Evolutionary conservation across 179 eudicot species (phyloP).

Genomic region (Camellia oleifera): DNA sequence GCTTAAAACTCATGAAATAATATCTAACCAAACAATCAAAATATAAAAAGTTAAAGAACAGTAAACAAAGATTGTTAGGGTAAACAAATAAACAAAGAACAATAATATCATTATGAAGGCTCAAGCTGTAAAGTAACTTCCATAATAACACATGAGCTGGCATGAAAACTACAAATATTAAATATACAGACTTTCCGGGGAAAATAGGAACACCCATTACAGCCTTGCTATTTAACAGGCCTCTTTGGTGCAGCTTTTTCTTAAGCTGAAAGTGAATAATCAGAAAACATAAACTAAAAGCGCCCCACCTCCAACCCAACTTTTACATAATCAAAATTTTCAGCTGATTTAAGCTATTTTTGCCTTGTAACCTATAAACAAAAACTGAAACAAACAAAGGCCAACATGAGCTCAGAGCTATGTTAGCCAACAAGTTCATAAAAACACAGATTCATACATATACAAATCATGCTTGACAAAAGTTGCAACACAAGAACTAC

Average conservation of each 20-base stretch:
- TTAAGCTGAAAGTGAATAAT: too few species aligned
- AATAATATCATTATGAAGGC: background rate
- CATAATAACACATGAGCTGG: background rate
- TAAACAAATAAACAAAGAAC: background rate
- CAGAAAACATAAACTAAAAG: too few species aligned
- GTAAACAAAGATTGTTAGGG: conserved; percentile 5
- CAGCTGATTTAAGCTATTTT: too few species aligned
- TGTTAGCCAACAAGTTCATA: background rate
- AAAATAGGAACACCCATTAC: background rate
- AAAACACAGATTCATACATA: background rate
- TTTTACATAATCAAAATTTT: too few species aligned
- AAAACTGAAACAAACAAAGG: background rate
- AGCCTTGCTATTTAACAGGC: too few species aligned
- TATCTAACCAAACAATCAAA: background rate
- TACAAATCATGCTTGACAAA: background rate
- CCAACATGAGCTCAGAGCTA: background rate
- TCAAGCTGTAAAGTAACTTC: background rate
- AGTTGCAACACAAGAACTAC: conserved; percentile 1
- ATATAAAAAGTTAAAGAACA: background rate
- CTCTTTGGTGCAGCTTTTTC: too few species aligned
- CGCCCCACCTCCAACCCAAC: too few species aligned
- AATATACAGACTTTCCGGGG: background rate
- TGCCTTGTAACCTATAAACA: too few species aligned
- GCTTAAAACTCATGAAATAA: background rate
- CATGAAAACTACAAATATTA: background rate